These are phyloP conservation scores for Epichloe sp. DNA, from an alignment of 2,329 filamentous ascomycete species.

Conservation along the genomic window DNA sequence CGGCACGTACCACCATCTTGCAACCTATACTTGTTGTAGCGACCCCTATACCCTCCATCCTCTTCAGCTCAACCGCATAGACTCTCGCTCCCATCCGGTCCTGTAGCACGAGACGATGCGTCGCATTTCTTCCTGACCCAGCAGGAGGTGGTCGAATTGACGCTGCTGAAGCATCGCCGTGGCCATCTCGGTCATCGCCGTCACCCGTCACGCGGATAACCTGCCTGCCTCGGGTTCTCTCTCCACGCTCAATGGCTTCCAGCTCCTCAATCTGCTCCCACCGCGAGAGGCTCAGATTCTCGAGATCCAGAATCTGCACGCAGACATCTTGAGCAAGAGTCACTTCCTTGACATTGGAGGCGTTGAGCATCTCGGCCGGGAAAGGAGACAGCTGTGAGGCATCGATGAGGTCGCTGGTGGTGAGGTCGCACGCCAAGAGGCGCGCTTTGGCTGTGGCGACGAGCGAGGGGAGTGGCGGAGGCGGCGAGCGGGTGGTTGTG, in stretches of 20 bases:
- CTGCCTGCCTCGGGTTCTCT: conserved; percentile 63
- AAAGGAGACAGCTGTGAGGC: conserved; percentile 24
- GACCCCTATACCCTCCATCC: conserved; percentile 52
- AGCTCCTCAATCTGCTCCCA: conserved; percentile 84
- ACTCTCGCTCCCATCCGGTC: conserved; percentile 59
- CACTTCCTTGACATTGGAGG: conserved; percentile 39
- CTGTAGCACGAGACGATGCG: conserved; percentile 72
- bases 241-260: conserved; percentile 59
- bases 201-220: conserved; percentile 54
- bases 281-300: conserved; percentile 65
- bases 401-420: conserved; percentile 34
- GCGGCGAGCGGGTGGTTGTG: conserved; percentile 38
- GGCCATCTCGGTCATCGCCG: conserved; percentile 7
- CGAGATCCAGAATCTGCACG: conserved; percentile 75
- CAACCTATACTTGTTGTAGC: conserved; percentile 59
- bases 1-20: conserved; percentile 62
- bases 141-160: neutral
- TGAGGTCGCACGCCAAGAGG: conserved; percentile 66
- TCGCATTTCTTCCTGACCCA: conserved; percentile 30
- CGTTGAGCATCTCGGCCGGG: conserved; percentile 42
- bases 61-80: conserved; percentile 59
- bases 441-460: conserved; percentile 71
- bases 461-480: conserved; percentile 55
- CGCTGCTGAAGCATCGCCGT: neutral
- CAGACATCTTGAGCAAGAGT: conserved; percentile 48